These are phyloP conservation scores for Colletotrichum musae DNA, from an alignment of 2,329 filamentous ascomycete genomes.

Conservation along the genomic window DNA sequence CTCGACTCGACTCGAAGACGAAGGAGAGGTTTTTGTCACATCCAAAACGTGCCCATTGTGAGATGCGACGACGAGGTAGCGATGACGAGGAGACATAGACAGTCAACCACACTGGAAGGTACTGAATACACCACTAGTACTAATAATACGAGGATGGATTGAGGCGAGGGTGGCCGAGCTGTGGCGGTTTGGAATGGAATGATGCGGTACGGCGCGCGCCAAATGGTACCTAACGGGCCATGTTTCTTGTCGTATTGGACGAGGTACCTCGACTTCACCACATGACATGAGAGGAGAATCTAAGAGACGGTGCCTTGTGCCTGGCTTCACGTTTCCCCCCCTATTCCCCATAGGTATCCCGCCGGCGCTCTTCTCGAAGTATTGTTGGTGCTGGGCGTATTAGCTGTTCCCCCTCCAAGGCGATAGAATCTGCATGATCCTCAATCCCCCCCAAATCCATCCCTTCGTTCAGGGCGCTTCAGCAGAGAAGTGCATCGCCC, in stretches of 20 bases:
- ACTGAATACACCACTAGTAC: not conserved
- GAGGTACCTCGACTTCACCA: too few species aligned
- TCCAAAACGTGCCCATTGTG: not conserved
- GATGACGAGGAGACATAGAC: not conserved
- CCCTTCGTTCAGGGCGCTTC: constrained; percentile 28
- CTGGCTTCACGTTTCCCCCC: not conserved
- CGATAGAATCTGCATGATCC: constrained; percentile 8
- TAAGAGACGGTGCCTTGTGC: constrained; percentile 10
- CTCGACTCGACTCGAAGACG: too few species aligned
- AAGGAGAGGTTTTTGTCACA: too few species aligned
- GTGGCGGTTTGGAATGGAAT: constrained; percentile 36
- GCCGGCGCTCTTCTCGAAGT: not conserved
- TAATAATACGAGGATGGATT: constrained; percentile 35
- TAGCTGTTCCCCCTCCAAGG: too few species aligned
- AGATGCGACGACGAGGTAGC: not conserved
- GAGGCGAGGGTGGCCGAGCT: constrained; percentile 33
- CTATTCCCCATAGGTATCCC: not conserved
- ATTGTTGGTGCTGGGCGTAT: constrained; percentile 11
- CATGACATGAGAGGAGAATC: not conserved
- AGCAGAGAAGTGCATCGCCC: constrained; percentile 1
- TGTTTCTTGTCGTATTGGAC: not conserved
- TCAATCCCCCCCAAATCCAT: constrained; percentile 16
- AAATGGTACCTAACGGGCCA: constrained; percentile 1
- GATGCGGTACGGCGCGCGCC: constrained; percentile 7
- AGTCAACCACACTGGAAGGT: not conserved